Percentiles rank a stretch among this genome's conserved stretches.
These are phyloP conservation scores for Xylariaceae sp. DNA, from an alignment of 2,329 filamentous ascomycete genomes.

Conservation along the genomic window DNA sequence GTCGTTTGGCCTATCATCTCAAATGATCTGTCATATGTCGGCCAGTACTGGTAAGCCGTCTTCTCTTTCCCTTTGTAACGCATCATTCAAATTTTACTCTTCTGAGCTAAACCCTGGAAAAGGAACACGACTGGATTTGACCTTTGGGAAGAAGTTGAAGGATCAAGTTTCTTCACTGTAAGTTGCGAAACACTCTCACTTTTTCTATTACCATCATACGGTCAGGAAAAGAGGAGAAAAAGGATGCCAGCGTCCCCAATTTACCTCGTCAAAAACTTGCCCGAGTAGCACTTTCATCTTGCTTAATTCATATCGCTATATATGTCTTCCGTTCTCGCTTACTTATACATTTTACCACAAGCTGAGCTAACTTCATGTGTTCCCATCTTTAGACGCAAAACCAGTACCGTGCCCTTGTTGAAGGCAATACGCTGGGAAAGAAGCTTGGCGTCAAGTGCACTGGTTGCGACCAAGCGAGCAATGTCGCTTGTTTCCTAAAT, in stretches of 20 bases:
- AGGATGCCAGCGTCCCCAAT: too few species aligned
- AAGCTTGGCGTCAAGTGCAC: slow-evolving; percentile 47
- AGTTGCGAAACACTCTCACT: too few species aligned
- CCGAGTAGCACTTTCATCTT: too few species aligned
- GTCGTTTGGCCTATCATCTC: slow-evolving; percentile 54
- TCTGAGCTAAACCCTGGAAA: slow-evolving; percentile 12
- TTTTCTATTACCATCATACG: too few species aligned
- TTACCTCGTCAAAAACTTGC: too few species aligned
- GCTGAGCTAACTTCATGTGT: too few species aligned
- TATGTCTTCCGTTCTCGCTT: too few species aligned
- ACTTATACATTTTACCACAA: too few species aligned
- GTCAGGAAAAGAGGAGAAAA: too few species aligned
- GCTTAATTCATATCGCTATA: too few species aligned
- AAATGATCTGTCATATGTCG: slow-evolving; percentile 57
- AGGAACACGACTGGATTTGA: slow-evolving; percentile 55
- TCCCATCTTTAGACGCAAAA: slow-evolving; percentile 38
- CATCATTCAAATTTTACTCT: background rate
- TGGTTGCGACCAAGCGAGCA: slow-evolving; percentile 49
- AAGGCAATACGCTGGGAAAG: slow-evolving; percentile 51
- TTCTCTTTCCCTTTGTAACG: background rate
- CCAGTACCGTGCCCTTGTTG: slow-evolving; percentile 49
- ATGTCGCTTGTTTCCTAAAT: slow-evolving; percentile 53
- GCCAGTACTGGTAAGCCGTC: slow-evolving; percentile 43
- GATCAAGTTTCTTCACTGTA: slow-evolving; percentile 56
- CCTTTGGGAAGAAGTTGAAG: slow-evolving; percentile 59